Base-by-base conservation (phyloP, 805 yeast genomes). In the Pachysolen tannophilus region DNA sequence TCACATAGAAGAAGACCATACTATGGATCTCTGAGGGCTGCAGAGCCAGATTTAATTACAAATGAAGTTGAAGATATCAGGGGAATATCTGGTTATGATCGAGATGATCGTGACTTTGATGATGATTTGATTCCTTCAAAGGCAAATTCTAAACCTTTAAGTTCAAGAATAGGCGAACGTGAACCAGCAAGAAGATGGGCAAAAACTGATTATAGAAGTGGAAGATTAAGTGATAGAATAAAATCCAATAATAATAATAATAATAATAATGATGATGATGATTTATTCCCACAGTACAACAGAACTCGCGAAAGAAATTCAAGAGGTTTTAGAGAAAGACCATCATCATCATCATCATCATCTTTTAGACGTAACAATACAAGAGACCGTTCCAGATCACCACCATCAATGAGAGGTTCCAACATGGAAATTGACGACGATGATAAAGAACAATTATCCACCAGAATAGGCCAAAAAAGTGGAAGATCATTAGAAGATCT, bases 11-110 rank as follows among this genome's bases (percentile, higher is more conserved):
- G 28, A 24, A 37, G 46, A 42, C 31, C 30, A 29, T 21, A 25
- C n/a, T n/a, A 34, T 32, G 25, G 30, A 33, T 26, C 28, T 29
- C 30, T 25, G 14, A 33, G 42, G 40, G 46, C 41, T 16, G 45
- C 36, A 6, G 67, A 51, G 30, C 65, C 71, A 18, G 67, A 59
- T 41, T 51, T 59, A 39, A 53, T 68, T 33, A 54, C 61, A 2
- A 55, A 49, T 4, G 49, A 57, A 10, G 45, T 48, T 28, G 45
- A 64, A 5, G 50, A 59, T 32, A 58, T 60, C 38, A 32, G 33
- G 3, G 52, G 72, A 33, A 47, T 60, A 44, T 58, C 66, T 42
- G 65, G 68, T 5, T 40, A 44, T 25, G 41, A 32, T 20, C 14
- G 32, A 2, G 29, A 27, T 16, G 42, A 44, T 11, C 30, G 32